These are phyloP conservation scores for Clitopilus hobsonii DNA, from an alignment of 768 basidiomycete genomes.

Conservation along the genomic window DNA sequence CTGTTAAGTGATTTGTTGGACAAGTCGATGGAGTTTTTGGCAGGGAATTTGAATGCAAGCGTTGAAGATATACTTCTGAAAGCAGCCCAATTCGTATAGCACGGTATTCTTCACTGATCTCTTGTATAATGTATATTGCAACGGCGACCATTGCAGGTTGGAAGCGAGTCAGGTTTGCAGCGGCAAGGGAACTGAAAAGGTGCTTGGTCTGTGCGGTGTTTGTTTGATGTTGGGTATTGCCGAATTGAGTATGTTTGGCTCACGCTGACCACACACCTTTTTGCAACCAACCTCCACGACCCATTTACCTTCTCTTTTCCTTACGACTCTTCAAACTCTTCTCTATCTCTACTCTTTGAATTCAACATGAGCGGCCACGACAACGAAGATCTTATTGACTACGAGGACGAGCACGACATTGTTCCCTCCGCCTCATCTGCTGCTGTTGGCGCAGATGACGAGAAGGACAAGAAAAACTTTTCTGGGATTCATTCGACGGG, in stretches of 20 bases:
- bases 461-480: slow-evolving; percentile 95
- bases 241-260: slow-evolving; percentile 23
- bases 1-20: slow-evolving; percentile 34
- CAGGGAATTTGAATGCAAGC: slow-evolving; percentile 6
- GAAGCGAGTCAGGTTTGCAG: background rate
- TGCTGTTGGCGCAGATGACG: slow-evolving; percentile 50
- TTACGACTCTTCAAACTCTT: slow-evolving; percentile 13
- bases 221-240: slow-evolving; percentile 23
- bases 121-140: no score
- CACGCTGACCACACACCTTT: slow-evolving; percentile 14
- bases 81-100: background rate
- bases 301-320: slow-evolving; percentile 15
- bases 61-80: slow-evolving; percentile 14
- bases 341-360: slow-evolving; percentile 20
- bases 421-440: slow-evolving; percentile 56
- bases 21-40: slow-evolving; percentile 38
- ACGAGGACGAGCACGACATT: slow-evolving; percentile 87
- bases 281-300: slow-evolving; percentile 20
- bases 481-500: slow-evolving; percentile 99
- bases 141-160: slow-evolving; percentile 4
- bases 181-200: background rate
- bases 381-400: slow-evolving; percentile 91
- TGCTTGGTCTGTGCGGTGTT: slow-evolving; percentile 13
- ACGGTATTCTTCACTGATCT: background rate
- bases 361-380: slow-evolving; percentile 72